Conservation (phyloP, 352 stramenopile species). For the Blastocystis sp. region DNA sequence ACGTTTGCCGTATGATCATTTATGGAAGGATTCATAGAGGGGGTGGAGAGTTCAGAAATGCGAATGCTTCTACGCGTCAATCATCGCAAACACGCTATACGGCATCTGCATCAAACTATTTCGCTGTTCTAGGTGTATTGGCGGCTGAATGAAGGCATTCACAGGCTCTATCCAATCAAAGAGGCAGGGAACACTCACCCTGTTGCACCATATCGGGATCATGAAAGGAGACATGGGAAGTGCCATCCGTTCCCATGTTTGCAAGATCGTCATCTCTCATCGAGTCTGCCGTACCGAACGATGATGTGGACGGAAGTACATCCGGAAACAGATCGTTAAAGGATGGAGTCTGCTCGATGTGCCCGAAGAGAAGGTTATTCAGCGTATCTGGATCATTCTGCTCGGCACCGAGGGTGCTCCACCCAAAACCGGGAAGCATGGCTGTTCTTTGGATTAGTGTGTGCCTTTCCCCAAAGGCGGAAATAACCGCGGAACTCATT, state of each 20-base stretch:
- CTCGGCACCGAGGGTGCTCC: conserved; percentile 48
- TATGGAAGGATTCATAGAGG: too few species aligned
- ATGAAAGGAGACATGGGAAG: background rate
- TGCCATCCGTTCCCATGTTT: background rate
- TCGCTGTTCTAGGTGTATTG: too few species aligned
- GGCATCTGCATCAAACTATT: too few species aligned
- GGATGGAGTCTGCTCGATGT: background rate
- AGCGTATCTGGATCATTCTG: conserved; percentile 62
- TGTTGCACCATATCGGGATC: background rate
- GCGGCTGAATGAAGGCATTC: too few species aligned
- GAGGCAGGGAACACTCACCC: background rate
- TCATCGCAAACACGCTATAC: too few species aligned
- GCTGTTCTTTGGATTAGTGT: background rate
- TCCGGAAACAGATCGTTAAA: conserved; percentile 24
- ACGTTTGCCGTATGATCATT: too few species aligned
- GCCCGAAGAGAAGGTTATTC: conserved; percentile 46
- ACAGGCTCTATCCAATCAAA: too few species aligned
- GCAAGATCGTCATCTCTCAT: conserved; percentile 6
- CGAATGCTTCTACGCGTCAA: too few species aligned
- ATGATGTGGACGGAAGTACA: conserved; percentile 6
- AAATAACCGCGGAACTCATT: background rate
- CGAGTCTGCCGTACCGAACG: conserved; percentile 3
- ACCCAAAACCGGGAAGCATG: conserved; percentile 60
- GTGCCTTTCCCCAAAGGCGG: background rate
- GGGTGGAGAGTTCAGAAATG: too few species aligned